These are phyloP conservation scores for Sugiyamaella sp. DNA, from an alignment of 1,139 yeast species.

Conservation along the genomic window DNA sequence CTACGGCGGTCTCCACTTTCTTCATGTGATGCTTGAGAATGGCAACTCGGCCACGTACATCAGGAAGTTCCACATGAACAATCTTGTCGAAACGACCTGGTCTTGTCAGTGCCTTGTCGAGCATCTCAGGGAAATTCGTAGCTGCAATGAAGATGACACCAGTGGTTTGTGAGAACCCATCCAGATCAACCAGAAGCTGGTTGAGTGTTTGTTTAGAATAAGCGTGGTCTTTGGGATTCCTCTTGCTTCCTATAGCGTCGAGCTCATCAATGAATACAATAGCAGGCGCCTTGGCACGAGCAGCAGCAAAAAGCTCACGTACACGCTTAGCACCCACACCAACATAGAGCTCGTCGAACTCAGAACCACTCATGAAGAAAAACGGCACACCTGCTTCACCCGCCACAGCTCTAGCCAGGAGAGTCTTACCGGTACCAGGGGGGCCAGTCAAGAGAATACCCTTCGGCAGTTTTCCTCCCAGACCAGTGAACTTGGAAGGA, in stretches of 20 bases:
- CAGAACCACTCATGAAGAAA: slow-evolving; percentile 98
- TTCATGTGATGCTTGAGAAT: slow-evolving; percentile 91
- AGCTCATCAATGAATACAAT: slow-evolving; percentile 95
- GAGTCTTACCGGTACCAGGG: slow-evolving; percentile 99
- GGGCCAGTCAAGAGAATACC: slow-evolving; percentile 98
- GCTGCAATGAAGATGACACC: slow-evolving; percentile 98
- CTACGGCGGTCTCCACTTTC: slow-evolving; percentile 80
- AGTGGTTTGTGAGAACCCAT: slow-evolving; percentile 90
- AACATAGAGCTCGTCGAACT: slow-evolving; percentile 95
- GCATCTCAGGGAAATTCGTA: slow-evolving; percentile 94
- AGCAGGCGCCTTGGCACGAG: slow-evolving; percentile 95
- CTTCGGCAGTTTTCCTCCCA: slow-evolving; percentile 96
- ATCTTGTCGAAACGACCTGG: slow-evolving; percentile 98
- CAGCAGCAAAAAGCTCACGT: slow-evolving; percentile 89
- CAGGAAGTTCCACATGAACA: slow-evolving; percentile 94
- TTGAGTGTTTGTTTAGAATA: slow-evolving; percentile 96
- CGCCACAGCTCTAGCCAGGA: slow-evolving; percentile 97
- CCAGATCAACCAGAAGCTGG: slow-evolving; percentile 92
- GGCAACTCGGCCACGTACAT: slow-evolving; percentile 94
- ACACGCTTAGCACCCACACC: slow-evolving; percentile 99
- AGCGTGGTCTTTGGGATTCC: slow-evolving; percentile 97
- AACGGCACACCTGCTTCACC: slow-evolving; percentile 99
- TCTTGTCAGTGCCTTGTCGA: slow-evolving; percentile 95
- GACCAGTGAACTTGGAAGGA: slow-evolving; percentile 92
- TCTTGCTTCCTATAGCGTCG: slow-evolving; percentile 97